Conservation (phyloP, 306 rosid genomes). For the Heteromeles arbutifolia region DNA sequence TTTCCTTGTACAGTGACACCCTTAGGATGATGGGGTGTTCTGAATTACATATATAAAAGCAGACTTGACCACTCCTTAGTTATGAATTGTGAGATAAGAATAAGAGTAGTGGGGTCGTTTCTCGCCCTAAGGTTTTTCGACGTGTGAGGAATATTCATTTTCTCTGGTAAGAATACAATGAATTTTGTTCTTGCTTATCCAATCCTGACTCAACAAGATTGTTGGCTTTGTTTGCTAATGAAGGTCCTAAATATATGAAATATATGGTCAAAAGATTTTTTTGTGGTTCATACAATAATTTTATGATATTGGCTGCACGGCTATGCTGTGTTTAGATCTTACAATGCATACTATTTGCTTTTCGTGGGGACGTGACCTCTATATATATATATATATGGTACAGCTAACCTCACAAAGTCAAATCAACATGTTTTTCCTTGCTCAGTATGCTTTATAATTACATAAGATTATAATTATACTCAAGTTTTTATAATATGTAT, state of each 20-base stretch:
- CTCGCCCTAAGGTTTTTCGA: slow-evolving; percentile 14
- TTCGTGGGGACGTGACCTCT: slow-evolving; percentile 40
- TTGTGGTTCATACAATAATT: slow-evolving; percentile 33
- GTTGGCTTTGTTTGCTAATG: neutral
- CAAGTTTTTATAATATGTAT: neutral
- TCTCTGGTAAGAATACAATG: slow-evolving; percentile 44
- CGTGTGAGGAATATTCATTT: slow-evolving; percentile 60
- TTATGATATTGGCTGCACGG: slow-evolving; percentile 26
- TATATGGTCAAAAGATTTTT: slow-evolving; percentile 29
- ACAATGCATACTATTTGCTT: slow-evolving; percentile 44
- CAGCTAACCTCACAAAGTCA: slow-evolving; percentile 40
- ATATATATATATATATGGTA: neutral
- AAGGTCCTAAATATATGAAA: neutral
- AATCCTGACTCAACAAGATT: slow-evolving; percentile 14
- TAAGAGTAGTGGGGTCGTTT: slow-evolving; percentile 35
- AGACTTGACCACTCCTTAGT: slow-evolving; percentile 39
- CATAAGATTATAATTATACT: neutral
- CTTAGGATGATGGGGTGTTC: slow-evolving; percentile 25
- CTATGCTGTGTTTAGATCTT: slow-evolving; percentile 29
- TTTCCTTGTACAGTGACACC: slow-evolving; percentile 33
- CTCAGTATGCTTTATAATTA: slow-evolving; percentile 1
- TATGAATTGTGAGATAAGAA: slow-evolving; percentile 25
- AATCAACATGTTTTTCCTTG: slow-evolving; percentile 11
- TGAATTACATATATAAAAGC: slow-evolving; percentile 35
- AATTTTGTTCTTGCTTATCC: slow-evolving; percentile 55